These are phyloP conservation scores for Colletotrichum acutatum DNA, from an alignment of 2,329 filamentous ascomycete species.

Conservation along the genomic window DNA sequence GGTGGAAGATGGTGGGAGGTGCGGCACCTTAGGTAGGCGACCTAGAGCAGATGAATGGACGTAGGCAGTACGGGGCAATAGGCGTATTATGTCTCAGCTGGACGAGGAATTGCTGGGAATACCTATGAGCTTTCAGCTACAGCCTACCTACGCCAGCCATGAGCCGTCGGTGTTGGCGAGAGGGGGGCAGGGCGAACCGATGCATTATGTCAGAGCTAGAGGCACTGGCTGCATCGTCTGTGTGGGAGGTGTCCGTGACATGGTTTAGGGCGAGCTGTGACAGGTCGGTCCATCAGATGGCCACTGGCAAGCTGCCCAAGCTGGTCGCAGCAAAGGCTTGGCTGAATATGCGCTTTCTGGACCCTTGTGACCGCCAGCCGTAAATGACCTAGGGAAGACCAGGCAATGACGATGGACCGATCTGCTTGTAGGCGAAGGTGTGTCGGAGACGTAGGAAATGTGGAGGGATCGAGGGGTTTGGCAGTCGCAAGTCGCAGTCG, in stretches of 20 bases:
- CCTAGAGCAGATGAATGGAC: neutral
- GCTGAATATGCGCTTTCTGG: slow-evolving; percentile 3
- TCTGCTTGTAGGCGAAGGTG: slow-evolving; percentile 28
- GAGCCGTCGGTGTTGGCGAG: neutral
- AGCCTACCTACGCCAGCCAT: slow-evolving; percentile 16
- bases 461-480: slow-evolving; percentile 1
- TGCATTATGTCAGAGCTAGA: slow-evolving; percentile 32
- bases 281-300: slow-evolving; percentile 26
- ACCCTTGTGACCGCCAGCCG: slow-evolving; percentile 20
- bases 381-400: neutral
- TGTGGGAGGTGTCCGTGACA: slow-evolving; percentile 26
- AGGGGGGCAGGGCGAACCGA: slow-evolving; percentile 11
- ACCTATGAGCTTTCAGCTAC: slow-evolving; percentile 36
- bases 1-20: neutral
- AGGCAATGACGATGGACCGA: slow-evolving; percentile 24
- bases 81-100: slow-evolving; percentile 27
- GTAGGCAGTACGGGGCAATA: neutral
- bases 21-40: neutral
- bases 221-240: slow-evolving; percentile 17
- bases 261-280: slow-evolving; percentile 32
- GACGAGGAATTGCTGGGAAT: neutral
- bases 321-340: slow-evolving; percentile 14
- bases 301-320: neutral
- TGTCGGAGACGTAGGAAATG: slow-evolving; percentile 24
- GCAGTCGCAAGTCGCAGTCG: neutral